Percentiles rank a stretch among this genome's conserved stretches.
Evolutionary conservation across 2,329 filamentous ascomycete genomes (phyloP).

Genomic region (Paramyrothecium roridum): DNA sequence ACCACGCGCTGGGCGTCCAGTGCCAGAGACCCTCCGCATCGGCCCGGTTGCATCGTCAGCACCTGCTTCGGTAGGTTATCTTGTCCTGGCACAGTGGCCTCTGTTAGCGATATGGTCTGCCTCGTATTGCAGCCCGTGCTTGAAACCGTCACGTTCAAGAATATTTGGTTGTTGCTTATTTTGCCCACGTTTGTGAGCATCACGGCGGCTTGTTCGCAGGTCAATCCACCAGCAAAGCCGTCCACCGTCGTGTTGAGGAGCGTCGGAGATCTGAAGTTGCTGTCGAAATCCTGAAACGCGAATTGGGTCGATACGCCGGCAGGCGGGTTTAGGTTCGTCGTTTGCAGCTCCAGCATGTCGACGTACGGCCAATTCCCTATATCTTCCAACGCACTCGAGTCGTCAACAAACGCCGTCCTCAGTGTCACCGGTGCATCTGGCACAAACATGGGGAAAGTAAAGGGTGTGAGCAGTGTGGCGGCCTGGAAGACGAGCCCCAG

Average conservation of each 20-base stretch:
- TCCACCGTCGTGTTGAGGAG: constrained; percentile 27
- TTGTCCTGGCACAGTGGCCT: neutral
- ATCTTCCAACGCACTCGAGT: constrained; percentile 15
- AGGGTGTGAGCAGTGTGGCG: constrained; percentile 31
- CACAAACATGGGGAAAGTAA: constrained; percentile 18
- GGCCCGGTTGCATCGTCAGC: constrained; percentile 11
- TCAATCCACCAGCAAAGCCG: constrained; percentile 27
- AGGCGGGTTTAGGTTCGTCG: constrained; percentile 21
- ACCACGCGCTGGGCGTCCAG: constrained; percentile 16
- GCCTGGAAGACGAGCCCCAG: constrained; percentile 30
- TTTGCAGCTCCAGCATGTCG: constrained; percentile 28
- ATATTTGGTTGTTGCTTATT: constrained; percentile 9
- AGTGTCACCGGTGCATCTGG: constrained; percentile 19
- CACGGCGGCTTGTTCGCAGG: constrained; percentile 24
- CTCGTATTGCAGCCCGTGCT: constrained; percentile 11
- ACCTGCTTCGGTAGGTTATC: constrained; percentile 11
- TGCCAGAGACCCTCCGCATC: constrained; percentile 12
- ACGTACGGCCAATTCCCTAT: constrained; percentile 26
- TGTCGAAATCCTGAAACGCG: constrained; percentile 30
- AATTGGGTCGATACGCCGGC: constrained; percentile 27
- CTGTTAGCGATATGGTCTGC: constrained; percentile 11
- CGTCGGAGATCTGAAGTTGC: constrained; percentile 14
- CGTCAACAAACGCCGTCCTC: constrained; percentile 23
- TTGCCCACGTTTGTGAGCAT: constrained; percentile 19
- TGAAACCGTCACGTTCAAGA: constrained; percentile 26